Conservation (phyloP, 2,329 filamentous ascomycete genomes). For the Gnomoniopsis sp. region DNA sequence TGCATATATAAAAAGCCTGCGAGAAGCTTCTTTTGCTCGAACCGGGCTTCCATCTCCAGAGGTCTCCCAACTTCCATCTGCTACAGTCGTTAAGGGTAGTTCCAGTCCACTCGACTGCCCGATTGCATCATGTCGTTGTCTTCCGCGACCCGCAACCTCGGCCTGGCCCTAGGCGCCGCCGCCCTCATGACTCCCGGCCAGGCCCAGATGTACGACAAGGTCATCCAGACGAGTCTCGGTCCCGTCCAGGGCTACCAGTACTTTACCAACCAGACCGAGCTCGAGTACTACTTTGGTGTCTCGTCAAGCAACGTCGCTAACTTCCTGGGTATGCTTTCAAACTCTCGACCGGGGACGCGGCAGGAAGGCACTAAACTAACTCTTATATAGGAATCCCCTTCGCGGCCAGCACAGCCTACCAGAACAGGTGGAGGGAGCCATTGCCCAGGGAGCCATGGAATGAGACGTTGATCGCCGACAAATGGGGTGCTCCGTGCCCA, state of each 20-base stretch:
- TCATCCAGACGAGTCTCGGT: slow-evolving; percentile 8
- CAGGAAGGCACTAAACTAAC: too few species aligned
- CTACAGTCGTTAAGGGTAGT: neutral
- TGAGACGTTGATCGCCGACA: slow-evolving; percentile 18
- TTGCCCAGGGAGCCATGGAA: slow-evolving; percentile 19
- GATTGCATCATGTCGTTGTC: neutral
- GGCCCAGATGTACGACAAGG: slow-evolving; percentile 7
- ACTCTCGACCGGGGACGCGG: too few species aligned
- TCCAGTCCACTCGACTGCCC: neutral
- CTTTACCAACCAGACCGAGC: slow-evolving; percentile 5
- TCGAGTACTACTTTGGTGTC: slow-evolving; percentile 5
- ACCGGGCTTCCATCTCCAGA: neutral
- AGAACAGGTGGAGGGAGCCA: slow-evolving; percentile 11
- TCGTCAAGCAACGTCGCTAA: slow-evolving; percentile 5
- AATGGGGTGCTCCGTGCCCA: slow-evolving; percentile 16
- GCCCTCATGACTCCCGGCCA: neutral
- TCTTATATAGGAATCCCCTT: neutral
- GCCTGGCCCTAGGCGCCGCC: neutral
- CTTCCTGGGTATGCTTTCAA: neutral
- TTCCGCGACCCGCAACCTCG: neutral
- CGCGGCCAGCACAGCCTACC: slow-evolving; percentile 8
- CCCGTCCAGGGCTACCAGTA: slow-evolving; percentile 10
- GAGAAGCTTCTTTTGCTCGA: neutral
- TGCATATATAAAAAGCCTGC: neutral
- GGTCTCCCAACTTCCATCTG: too few species aligned